phyloP scores from a whole-genome alignment of 1,139 yeast genomes.

The Zygoascus hellenicus region DNA sequence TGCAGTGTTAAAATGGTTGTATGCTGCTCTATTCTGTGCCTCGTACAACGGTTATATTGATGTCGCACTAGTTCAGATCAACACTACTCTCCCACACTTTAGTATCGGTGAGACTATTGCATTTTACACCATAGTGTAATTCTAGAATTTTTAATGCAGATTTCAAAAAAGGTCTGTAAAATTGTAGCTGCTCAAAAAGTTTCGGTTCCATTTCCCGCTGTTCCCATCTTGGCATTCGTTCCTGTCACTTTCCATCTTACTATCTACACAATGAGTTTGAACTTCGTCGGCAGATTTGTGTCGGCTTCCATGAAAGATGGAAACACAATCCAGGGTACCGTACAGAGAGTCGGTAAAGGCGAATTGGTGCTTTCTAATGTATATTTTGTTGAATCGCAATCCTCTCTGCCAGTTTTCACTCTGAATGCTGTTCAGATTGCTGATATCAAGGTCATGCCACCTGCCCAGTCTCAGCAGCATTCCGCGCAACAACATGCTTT shows the following conservation, averaged over 20 bases:
- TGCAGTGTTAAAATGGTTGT: too few relatives aligned
- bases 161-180: too few relatives aligned
- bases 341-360: constrained; percentile 29
- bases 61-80: too few relatives aligned
- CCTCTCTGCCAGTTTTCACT: constrained; percentile 16
- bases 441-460: constrained; percentile 29
- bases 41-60: too few relatives aligned
- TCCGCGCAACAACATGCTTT: neutral
- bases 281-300: constrained; percentile 29
- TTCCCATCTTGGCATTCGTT: neutral
- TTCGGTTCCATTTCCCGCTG: neutral
- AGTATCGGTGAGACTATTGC: too few relatives aligned
- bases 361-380: constrained; percentile 26
- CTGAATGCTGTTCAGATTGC: constrained; percentile 28
- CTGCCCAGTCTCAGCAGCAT: neutral
- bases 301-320: constrained; percentile 27
- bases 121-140: too few relatives aligned
- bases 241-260: neutral
- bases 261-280: constrained; percentile 9
- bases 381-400: constrained; percentile 21
- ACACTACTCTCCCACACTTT: too few relatives aligned
- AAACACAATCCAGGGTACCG: constrained; percentile 28
- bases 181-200: neutral
- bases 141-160: too few relatives aligned
- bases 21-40: too few relatives aligned